Evolutionary conservation across 768 basidiomycete genomes (phyloP), one percentile per base, ranked within the genome.

Genomic region (Suillus variegatus): DNA sequence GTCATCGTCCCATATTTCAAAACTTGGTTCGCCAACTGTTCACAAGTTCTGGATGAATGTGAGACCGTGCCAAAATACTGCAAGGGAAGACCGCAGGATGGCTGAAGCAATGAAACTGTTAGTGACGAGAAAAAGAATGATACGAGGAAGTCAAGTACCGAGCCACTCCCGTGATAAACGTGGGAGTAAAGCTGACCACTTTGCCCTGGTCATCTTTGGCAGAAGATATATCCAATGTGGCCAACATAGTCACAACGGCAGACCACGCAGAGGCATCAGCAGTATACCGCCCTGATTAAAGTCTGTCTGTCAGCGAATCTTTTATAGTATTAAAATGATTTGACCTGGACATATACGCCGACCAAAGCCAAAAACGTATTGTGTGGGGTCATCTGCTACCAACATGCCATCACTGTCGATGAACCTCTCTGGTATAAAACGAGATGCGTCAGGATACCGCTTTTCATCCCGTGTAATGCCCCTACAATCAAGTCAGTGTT

Each of bases 251-350:
- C 32, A 63, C 68, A 7, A 62, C 57, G 9, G 67, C 71, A 25
- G 73, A 66, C 74, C 74, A 75, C 8, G 20, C 36, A 4, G 70
- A 68, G 5, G 67, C 47, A n/a, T 58, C 54, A 28, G 72, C 73
- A 44, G 73, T 49, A 54, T 65, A 44, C 7, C 72, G 69, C 10
- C 74, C 77, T 12, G 72, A 52, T 32, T 28, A 10, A 18, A 52
- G 16, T 18, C 4, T 5, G 10, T 44, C 13, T 13, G 1, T 25
- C 38, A 4, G 16, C 16, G 22, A 14, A 38, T 57, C n/a, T 41
- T 41, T 16, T 22, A 0, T 6, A 36, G 14, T 8, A n/a, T 46
- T 6, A 13, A 22, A 22, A 2, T 5, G 12, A 13, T 22, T 28
- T 16, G 7, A 40, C 28, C 55, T 32, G 63, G 60, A n/a, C 62